Percentiles rank a stretch among this genome's conserved stretches.
Conservation (phyloP, 2,329 filamentous ascomycete species). For the Chaetomiaceae sp. region DNA sequence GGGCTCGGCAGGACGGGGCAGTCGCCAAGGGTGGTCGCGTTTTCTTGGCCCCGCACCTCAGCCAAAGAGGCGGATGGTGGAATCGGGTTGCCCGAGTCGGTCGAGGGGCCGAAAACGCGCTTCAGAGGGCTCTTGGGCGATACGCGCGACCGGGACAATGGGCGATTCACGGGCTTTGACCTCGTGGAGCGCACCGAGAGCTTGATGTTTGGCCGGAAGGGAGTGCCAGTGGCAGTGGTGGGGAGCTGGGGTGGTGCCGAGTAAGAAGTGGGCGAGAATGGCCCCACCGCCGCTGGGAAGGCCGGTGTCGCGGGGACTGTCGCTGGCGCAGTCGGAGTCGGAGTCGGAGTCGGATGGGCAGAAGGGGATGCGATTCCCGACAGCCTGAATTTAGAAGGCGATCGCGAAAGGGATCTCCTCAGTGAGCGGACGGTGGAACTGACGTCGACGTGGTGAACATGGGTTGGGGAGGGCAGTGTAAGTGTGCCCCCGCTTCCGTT, state of each 20-base stretch:
- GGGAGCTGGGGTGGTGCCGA: conserved; percentile 39
- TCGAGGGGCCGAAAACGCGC: conserved; percentile 65
- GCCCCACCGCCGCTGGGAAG: conserved; percentile 14
- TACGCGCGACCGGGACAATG: conserved; percentile 58
- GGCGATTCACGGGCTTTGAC: conserved; percentile 51
- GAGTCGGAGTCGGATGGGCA: conserved; percentile 39
- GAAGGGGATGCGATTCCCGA: conserved; percentile 40
- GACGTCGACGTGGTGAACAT: conserved; percentile 76
- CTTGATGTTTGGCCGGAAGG: conserved; percentile 62
- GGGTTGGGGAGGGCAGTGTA: conserved; percentile 81
- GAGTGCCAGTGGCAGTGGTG: conserved; percentile 52
- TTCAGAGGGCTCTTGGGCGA: conserved; percentile 79
- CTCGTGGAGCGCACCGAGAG: conserved; percentile 61
- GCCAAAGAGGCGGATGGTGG: conserved; percentile 45
- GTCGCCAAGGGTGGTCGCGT: conserved; percentile 30
- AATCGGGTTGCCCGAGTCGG: conserved; percentile 65
- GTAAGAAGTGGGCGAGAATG: conserved; percentile 30
- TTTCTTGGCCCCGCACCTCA: conserved; percentile 40
- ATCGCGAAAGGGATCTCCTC: conserved; percentile 81
- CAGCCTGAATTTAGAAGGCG: conserved; percentile 84
- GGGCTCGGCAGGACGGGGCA: conserved; percentile 35
- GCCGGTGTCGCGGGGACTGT: conserved; percentile 27
- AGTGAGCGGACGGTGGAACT: conserved; percentile 72
- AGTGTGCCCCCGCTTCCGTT: conserved; percentile 67
- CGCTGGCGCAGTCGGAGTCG: conserved; percentile 19